phyloP scores from a whole-genome alignment of 768 basidiomycete species.

The Lepiota venenata region DNA sequence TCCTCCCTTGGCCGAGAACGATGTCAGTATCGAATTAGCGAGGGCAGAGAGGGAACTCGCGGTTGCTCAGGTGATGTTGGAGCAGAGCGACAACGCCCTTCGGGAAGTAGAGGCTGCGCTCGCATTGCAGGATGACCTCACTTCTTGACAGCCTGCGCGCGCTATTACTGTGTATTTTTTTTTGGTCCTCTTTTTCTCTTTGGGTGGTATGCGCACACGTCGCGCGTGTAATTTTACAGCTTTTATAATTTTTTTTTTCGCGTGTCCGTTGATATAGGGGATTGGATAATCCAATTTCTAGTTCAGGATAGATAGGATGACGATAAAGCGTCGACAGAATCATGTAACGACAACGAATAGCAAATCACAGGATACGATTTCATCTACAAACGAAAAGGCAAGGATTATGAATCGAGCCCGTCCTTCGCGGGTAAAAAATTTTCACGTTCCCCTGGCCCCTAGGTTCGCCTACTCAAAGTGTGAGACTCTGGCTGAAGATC shows the following conservation, averaged over 20 bases:
- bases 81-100: not conserved
- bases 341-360: no score
- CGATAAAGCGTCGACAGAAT: no score
- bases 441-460: conserved; percentile 4
- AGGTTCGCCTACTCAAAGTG: not conserved
- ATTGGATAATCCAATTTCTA: no score
- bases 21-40: not conserved
- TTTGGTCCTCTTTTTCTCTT: no score
- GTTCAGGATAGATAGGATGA: no score
- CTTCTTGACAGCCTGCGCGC: not conserved
- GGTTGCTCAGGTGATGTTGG: not conserved
- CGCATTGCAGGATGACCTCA: not conserved
- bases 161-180: not conserved
- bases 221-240: no score
- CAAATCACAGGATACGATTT: no score
- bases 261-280: no score
- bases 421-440: not conserved
- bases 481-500: conserved; percentile 9
- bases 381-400: not conserved
- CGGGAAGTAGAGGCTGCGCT: not conserved
- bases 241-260: no score
- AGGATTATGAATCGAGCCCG: conserved; percentile 12
- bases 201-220: no score
- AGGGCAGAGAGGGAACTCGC: not conserved
- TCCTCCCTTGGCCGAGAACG: not conserved